A percentile compares a stretch with the other conserved stretches of the same genome.
phyloP scores from a whole-genome alignment of 305 asterid species.

The Rubia peregrina region DNA sequence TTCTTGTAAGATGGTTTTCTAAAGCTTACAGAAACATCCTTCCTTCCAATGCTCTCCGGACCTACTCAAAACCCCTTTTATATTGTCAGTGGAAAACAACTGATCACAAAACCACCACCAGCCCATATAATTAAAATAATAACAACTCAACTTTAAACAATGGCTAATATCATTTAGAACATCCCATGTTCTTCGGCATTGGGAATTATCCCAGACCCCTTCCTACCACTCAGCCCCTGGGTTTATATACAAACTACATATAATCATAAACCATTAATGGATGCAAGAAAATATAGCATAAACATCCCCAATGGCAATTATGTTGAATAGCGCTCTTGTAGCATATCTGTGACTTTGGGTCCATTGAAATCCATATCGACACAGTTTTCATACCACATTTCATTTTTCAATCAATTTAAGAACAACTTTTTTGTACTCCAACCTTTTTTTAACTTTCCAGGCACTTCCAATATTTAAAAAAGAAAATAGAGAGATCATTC shows the following conservation, averaged over 20 bases:
- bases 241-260: not conserved
- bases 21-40: constrained; percentile 32
- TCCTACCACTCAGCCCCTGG: not conserved
- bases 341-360: not conserved
- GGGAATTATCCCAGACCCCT: not conserved
- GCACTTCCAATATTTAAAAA: not conserved
- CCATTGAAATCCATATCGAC: too few species aligned
- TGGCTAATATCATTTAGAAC: too few species aligned
- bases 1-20: constrained; percentile 15
- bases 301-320: not conserved
- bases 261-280: not conserved
- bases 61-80: constrained; percentile 52
- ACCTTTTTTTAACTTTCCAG: not conserved
- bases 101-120: constrained; percentile 22
- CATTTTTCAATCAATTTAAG: too few species aligned
- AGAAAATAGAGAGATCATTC: not conserved
- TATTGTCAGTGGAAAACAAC: constrained; percentile 45
- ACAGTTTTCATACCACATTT: too few species aligned
- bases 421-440: too few species aligned
- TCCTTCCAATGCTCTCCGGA: constrained; percentile 77
- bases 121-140: too few species aligned
- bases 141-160: too few species aligned
- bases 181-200: too few species aligned
- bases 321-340: too few species aligned
- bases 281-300: not conserved